Evolutionary conservation across 2,329 filamentous ascomycete genomes (phyloP), one percentile per base, ranked within the genome.

Genomic region (Penicillium corylophilum): DNA sequence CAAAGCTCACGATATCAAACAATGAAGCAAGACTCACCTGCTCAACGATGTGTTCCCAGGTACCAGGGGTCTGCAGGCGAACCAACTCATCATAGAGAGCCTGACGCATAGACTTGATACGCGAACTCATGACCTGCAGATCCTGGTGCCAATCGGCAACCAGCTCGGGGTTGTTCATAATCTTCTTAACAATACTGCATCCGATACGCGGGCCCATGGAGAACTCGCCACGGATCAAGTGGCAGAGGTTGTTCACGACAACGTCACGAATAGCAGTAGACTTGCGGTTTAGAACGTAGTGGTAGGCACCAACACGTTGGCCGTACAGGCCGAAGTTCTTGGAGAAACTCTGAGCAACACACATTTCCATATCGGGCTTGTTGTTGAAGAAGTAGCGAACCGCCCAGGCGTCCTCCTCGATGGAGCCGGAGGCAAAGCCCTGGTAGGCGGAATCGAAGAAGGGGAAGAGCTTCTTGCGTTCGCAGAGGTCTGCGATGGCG

Each of bases 391-490:
- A 96, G 80, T 96, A 88, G 61, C 90, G 88, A 56, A 97, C 85
- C 13, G 93, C 90, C 79, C 86, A 90, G 55, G 89, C 90, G 70
- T 99, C 94, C 53, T 86, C 84, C 63, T 84, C 83, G 31, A 95
- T 82, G 68, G 94, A 87, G 45, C 94, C 94, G 2, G 93, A 95
- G 2, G 93, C 93, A 69, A 97, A 99, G 41, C 94, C 94, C 76
- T 97, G 94, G 79, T 99, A 99, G 49, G 93, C 93, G 54, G 85
- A 90, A 79, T 99, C 94, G 75, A 99, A 97, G 83, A 97, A 96
- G 62, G 93, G 93, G 77, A 97, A 95, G 73, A 95, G 89, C 60
- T 84, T 85, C 79, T 89, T 94, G 67, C 83, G 74, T 67, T 84
- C 83, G 71, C 96, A 86, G 39, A 96, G 72, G 40, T 81, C 76